Evolutionary conservation across 2,329 filamentous ascomycete genomes (phyloP), one percentile per base, ranked within the genome.

Genomic region (Aspergillus sp.): DNA sequence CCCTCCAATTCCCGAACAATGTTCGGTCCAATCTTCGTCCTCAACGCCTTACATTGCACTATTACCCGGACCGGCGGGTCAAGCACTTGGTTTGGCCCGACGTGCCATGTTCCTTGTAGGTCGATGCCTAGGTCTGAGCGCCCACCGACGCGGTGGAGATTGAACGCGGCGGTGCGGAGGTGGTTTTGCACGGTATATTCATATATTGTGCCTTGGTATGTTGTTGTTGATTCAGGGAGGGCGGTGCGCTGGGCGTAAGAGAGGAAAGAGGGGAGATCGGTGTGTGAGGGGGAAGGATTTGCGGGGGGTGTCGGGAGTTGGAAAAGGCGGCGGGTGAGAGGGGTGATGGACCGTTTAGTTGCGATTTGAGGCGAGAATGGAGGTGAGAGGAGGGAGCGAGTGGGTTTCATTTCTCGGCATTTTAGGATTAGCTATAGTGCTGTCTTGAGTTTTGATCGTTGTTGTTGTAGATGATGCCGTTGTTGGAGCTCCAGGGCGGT

Each of bases 1-100:
- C 93, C 93, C 51, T 80, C 78, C 4, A 81, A 64, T 58, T 80
- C 79, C 17, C 79, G 72, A 15, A 81, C 73, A 19, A 78, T 56
- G 44, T 76, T 77, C 11, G 79, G 79, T 0, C 73, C 71, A 2
- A 79, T 66, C 56, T 79, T 79, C 5, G 70, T 62, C 43, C 73
- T 74, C 7, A 76, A 62, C 3, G 76, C 71, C 62, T 80, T 81
- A 66, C 79, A 81, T 63, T 81, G 79, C 9, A 79, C 75, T 3
- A 80, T 62, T 4, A 79, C 75, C 17, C 74, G 73, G 1, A 80
- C 62, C 15, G 71, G 65, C 2, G n/a, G 68, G 63, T 52, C 66
- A 60, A 44, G 60, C 15, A 46, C 33, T 19, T 31, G 54, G 6
- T 46, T 39, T 2, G 39, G 8, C 9, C 52, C 54, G 7, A 51